Evolutionary conservation across 192 early-diverging fungal species (phyloP).

Genomic region (Globomyces pollinis-pini): DNA sequence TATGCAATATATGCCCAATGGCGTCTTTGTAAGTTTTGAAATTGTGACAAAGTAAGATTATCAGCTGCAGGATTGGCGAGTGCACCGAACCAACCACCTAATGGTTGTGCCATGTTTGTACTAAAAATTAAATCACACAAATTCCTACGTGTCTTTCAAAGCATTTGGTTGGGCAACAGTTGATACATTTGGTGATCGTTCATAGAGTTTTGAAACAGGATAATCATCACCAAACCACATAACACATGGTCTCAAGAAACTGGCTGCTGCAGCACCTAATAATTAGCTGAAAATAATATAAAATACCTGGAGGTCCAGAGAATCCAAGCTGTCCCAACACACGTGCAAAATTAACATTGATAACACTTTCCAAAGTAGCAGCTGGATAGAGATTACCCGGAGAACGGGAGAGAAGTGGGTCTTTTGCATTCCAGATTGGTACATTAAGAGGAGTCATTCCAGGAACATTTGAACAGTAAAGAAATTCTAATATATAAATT

Average conservation of each 20-base stretch:
- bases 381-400: not conserved
- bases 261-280: not conserved
- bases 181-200: not conserved
- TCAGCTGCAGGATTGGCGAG: not conserved
- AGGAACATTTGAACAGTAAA: constrained; percentile 23
- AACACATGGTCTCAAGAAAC: constrained; percentile 1
- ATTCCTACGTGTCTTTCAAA: no score
- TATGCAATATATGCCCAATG: not conserved
- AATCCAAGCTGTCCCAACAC: not conserved
- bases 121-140: no score
- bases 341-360: constrained; percentile 4
- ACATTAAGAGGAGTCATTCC: constrained; percentile 3
- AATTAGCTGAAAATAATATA: no score
- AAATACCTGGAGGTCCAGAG: not conserved
- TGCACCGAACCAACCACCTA: constrained; percentile 11
- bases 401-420: not conserved
- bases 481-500: no score
- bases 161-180: not conserved
- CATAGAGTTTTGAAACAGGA: constrained; percentile 4
- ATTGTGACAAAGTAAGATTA: not conserved
- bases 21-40: constrained; percentile 1
- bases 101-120: not conserved
- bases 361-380: not conserved
- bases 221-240: constrained; percentile 12
- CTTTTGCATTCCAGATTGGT: constrained; percentile 18